Evolutionary conservation across 202 grass and related monocot species (phyloP).

Genomic region (Bolboschoenoplectus hybrid): DNA sequence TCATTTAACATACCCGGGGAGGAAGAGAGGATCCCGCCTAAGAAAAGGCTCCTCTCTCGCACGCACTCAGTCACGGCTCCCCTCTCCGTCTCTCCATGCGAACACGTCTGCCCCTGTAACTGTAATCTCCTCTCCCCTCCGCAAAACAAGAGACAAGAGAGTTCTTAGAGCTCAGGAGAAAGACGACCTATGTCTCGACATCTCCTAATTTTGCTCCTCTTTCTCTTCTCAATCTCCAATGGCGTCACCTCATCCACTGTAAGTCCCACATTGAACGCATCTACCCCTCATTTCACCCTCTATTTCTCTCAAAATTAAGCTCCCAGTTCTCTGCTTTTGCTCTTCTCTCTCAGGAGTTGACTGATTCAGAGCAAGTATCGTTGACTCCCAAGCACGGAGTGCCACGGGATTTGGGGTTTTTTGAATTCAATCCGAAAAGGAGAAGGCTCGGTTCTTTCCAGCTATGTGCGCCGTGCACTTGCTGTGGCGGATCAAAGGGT

Average conservation of each 20-base stretch:
- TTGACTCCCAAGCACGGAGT: constrained; percentile 32
- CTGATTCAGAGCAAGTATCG: constrained; percentile 34
- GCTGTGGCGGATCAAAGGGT: constrained; percentile 61
- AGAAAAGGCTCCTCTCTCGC: neutral
- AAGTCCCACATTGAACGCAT: constrained; percentile 15
- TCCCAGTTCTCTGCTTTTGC: neutral
- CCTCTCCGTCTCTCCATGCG: neutral
- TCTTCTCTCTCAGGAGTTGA: constrained; percentile 5
- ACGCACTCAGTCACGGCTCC: neutral
- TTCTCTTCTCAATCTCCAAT: constrained; percentile 37
- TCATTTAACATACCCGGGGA: neutral
- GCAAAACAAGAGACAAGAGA: neutral
- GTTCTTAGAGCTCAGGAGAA: constrained; percentile 32
- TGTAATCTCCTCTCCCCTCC: no score
- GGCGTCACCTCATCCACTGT: constrained; percentile 45
- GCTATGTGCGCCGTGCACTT: constrained; percentile 86
- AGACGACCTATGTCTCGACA: constrained; percentile 20
- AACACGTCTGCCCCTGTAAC: neutral
- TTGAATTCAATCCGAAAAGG: constrained; percentile 60
- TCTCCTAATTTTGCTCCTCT: constrained; percentile 43
- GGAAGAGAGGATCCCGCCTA: neutral
- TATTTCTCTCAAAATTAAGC: neutral
- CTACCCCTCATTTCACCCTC: constrained; percentile 17
- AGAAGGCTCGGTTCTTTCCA: constrained; percentile 71
- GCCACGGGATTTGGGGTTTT: constrained; percentile 41